Base-by-base conservation (phyloP, 2,329 filamentous ascomycete species). In the Fusarium aywerte region DNA sequence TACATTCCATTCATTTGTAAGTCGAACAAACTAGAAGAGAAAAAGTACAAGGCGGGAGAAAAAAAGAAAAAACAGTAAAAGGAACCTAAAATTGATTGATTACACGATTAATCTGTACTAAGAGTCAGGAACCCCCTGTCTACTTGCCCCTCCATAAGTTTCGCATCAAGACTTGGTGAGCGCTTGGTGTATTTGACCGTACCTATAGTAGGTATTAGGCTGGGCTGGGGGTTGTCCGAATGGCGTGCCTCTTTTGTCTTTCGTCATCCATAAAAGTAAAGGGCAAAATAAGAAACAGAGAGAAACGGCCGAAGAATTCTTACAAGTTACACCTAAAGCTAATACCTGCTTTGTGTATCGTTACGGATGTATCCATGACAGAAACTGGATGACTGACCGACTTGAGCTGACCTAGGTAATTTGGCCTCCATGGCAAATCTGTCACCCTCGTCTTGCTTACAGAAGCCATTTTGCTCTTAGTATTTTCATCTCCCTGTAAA, bases 1-100 rank as follows among this genome's bases (percentile, higher is more conserved):
- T 50, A 36, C 33, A 50, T 65, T 58, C 45, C 44, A 58, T 55
- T 29, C 36, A 68, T 68, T 68, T 58, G 65, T 68, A 58, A 68
- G 65, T 68, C 31, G 32, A 42, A 62, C 15, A 9, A 23, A 39
- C 18, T 21, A 49, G n/a, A 57, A 16, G 20, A 36, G 27, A 47
- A 29, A 27, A 47, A 51, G 27, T 42, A 43, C 29, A 45, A 32
- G 20, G 36, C 15, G 23, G 20, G n/a, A n/a, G n/a, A n/a, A n/a
- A n/a, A n/a, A n/a, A n/a, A n/a, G n/a, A n/a, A n/a, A 42, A 49
- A 35, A 35, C 40, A 36, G 20, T 5, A 27, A 23, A 9, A 6
- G 12, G 21, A 48, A 35, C 21, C 32, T 25, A 25, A 25, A 36
- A 27, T 49, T 15, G 21, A 48, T 25, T 36, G 29, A 51, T 63